These are phyloP conservation scores for Cydonia oblonga DNA, from an alignment of 331 rosid species.

Conservation along the genomic window DNA sequence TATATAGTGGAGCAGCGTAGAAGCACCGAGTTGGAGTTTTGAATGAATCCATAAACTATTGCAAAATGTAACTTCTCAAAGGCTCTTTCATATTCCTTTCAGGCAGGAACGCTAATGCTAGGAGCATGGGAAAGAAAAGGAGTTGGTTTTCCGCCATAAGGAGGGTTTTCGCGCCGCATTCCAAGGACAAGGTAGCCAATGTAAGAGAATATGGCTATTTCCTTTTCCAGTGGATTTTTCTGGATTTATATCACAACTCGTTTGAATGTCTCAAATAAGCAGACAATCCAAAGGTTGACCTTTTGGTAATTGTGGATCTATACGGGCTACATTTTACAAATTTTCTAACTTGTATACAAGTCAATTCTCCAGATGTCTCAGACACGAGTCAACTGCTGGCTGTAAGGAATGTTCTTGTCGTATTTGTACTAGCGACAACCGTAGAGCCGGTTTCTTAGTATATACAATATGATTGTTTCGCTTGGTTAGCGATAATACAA, in stretches of 20 bases:
- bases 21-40: no score
- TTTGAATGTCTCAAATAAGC: not conserved
- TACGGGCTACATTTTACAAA: not conserved
- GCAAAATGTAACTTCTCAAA: not conserved
- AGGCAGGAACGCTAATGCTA: slow-evolving; percentile 71
- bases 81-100: slow-evolving; percentile 12
- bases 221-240: not conserved
- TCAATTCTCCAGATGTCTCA: not conserved
- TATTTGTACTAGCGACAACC: not conserved
- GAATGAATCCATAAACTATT: no score
- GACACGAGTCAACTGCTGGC: not conserved
- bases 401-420: not conserved
- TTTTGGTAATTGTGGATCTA: not conserved
- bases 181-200: slow-evolving; percentile 61
- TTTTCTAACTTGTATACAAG: not conserved
- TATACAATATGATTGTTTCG: not conserved
- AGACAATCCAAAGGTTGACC: not conserved
- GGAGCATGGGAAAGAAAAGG: slow-evolving; percentile 91
- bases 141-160: slow-evolving; percentile 93
- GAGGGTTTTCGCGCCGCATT: slow-evolving; percentile 65
- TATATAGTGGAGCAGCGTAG: no score
- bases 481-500: not conserved
- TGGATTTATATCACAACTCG: not conserved
- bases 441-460: not conserved
- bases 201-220: slow-evolving; percentile 12